Percentiles rank a stretch among this genome's conserved stretches.
Evolutionary conservation across 257 asterid species (phyloP).

Genomic region (Solanum etuberosum): DNA sequence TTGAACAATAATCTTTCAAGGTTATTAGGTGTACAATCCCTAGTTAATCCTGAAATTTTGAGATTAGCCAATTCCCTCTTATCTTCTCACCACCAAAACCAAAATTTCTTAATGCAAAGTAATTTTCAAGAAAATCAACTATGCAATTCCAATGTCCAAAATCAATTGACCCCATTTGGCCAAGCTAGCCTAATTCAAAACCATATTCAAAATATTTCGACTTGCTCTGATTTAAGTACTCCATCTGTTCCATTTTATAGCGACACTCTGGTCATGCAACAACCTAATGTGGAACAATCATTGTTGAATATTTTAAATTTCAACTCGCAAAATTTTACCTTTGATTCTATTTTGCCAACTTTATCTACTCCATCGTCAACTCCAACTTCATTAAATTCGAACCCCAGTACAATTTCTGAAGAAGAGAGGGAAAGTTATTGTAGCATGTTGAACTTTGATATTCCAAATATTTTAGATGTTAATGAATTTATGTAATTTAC

Average conservation of each 20-base stretch:
- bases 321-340: conserved; percentile 9
- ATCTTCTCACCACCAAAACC: conserved; percentile 21
- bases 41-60: conserved; percentile 42
- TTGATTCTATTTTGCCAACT: conserved; percentile 33
- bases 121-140: conserved; percentile 15
- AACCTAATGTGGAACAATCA: conserved; percentile 15
- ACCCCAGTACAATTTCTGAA: conserved; percentile 22
- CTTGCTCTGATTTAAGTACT: neutral
- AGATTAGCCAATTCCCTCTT: conserved; percentile 37
- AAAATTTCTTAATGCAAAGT: conserved; percentile 15
- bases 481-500: conserved; percentile 33
- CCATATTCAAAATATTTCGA: conserved; percentile 16
- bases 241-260: neutral
- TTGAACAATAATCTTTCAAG: conserved; percentile 36
- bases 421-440: conserved; percentile 58
- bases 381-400: conserved; percentile 38
- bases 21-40: conserved; percentile 32
- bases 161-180: conserved; percentile 14
- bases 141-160: conserved; percentile 1
- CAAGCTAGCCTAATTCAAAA: conserved; percentile 24
- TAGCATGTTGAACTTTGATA: conserved; percentile 45
- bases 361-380: conserved; percentile 61
- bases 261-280: conserved; percentile 22
- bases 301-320: conserved; percentile 9
- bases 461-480: conserved; percentile 33